Evolutionary conservation across 257 asterid species (phyloP).

Genomic region (Solanum piurae): DNA sequence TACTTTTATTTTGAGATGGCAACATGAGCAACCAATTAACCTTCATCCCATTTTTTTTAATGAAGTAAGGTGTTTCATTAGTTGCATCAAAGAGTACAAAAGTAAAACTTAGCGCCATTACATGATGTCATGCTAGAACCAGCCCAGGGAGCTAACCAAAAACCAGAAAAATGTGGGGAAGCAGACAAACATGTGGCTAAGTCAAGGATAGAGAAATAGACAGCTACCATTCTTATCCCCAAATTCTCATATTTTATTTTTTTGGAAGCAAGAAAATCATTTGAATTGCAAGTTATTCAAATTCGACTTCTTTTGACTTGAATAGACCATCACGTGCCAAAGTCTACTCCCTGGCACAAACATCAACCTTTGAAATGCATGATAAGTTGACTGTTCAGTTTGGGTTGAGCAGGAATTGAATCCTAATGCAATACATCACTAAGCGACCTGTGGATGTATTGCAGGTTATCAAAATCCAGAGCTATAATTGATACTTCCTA

Average conservation of each 20-base stretch:
- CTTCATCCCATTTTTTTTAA: not conserved
- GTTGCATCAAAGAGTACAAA: not conserved
- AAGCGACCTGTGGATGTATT: not conserved
- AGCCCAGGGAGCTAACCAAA: not conserved
- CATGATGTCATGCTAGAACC: not conserved
- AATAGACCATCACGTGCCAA: not conserved
- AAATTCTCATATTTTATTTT: not conserved
- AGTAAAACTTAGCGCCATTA: not conserved
- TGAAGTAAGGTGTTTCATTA: not conserved
- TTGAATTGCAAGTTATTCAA: not conserved
- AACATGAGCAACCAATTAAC: not conserved
- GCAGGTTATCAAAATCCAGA: not conserved
- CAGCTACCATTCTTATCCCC: not conserved
- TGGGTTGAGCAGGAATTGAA: not conserved
- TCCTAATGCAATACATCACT: not conserved
- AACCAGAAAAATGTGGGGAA: not conserved
- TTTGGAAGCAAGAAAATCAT: not conserved
- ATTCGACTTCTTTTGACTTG: not conserved
- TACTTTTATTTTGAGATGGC: not conserved
- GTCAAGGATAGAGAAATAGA: not conserved
- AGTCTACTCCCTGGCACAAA: not conserved
- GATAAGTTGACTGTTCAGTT: not conserved
- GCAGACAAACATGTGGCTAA: not conserved
- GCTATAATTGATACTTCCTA: not conserved
- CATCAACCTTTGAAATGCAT: not conserved